These are phyloP conservation scores for Lophium mytilinum DNA, from an alignment of 495 filamentous ascomycete species.

Conservation along the genomic window DNA sequence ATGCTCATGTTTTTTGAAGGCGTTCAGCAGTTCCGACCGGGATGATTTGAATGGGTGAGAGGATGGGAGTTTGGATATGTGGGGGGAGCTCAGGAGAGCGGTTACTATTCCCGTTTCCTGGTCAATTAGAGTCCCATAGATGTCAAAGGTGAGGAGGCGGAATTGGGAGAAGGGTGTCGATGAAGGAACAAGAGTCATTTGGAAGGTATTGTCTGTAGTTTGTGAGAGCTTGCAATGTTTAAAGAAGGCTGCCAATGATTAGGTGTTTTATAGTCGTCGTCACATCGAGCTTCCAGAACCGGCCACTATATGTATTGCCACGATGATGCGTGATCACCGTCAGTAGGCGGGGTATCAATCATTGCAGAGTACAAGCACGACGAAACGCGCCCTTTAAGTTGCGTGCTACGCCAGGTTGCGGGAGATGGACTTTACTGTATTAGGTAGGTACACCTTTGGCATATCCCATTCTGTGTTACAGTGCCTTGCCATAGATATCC, in stretches of 20 bases:
- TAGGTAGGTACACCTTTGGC: too few species aligned
- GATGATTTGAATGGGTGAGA: conserved; percentile 37
- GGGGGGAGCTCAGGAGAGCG: conserved; percentile 30
- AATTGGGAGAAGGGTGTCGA: conserved; percentile 32
- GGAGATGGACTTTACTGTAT: too few species aligned
- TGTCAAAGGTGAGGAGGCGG: conserved; percentile 61
- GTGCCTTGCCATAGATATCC: too few species aligned
- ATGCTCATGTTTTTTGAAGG: conserved; percentile 39
- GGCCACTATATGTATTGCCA: too few species aligned
- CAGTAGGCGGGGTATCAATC: too few species aligned
- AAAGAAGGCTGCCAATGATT: not conserved
- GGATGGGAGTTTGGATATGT: conserved; percentile 36
- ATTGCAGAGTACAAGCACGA: too few species aligned
- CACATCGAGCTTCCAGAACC: too few species aligned
- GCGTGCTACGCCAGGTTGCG: too few species aligned
- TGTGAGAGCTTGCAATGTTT: not conserved
- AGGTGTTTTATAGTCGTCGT: too few species aligned
- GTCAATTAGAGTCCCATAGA: conserved; percentile 78
- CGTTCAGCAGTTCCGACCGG: conserved; percentile 8
- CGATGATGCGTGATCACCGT: too few species aligned
- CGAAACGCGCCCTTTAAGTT: too few species aligned
- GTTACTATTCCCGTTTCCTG: conserved; percentile 48
- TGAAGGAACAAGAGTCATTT: not conserved
- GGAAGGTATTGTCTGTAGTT: not conserved
- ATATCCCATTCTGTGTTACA: too few species aligned